Conservation (phyloP, 371 early-diverging fungal species). For the Apophysomyces ossiformis region DNA sequence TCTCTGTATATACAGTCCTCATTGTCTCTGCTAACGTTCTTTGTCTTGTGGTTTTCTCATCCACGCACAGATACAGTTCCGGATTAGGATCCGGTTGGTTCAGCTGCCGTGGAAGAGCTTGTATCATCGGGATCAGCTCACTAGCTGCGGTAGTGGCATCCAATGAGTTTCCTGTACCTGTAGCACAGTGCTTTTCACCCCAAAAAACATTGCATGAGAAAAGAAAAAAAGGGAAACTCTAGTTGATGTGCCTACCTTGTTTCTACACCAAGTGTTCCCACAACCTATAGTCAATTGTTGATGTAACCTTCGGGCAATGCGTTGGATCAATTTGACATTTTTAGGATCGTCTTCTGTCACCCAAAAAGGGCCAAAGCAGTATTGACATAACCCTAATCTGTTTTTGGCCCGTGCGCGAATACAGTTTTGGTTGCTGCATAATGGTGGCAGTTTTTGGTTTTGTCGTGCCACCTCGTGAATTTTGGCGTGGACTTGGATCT, state of each 20-base stretch:
- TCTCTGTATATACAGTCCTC: slow-evolving; percentile 32
- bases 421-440: slow-evolving; percentile 82
- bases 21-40: slow-evolving; percentile 57
- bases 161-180: slow-evolving; percentile 49
- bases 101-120: slow-evolving; percentile 40
- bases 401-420: slow-evolving; percentile 56
- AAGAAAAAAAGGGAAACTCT: background rate
- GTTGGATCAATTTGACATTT: slow-evolving; percentile 72
- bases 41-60: slow-evolving; percentile 57
- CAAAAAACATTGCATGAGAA: slow-evolving; percentile 6
- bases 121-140: slow-evolving; percentile 58
- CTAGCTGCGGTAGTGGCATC: slow-evolving; percentile 77
- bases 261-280: slow-evolving; percentile 70
- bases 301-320: slow-evolving; percentile 76
- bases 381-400: slow-evolving; percentile 67
- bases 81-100: slow-evolving; percentile 29
- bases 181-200: slow-evolving; percentile 65
- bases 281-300: slow-evolving; percentile 82
- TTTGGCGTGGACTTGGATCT: slow-evolving; percentile 73
- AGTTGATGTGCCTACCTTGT: slow-evolving; percentile 46
- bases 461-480: slow-evolving; percentile 75
- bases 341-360: slow-evolving; percentile 77
- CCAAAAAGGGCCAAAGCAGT: slow-evolving; percentile 89
- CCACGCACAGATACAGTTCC: slow-evolving; percentile 71
- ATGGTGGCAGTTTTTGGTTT: slow-evolving; percentile 55